These are phyloP conservation scores for Talaromyces sp. DNA, from an alignment of 2,329 filamentous ascomycete genomes.

Conservation along the genomic window DNA sequence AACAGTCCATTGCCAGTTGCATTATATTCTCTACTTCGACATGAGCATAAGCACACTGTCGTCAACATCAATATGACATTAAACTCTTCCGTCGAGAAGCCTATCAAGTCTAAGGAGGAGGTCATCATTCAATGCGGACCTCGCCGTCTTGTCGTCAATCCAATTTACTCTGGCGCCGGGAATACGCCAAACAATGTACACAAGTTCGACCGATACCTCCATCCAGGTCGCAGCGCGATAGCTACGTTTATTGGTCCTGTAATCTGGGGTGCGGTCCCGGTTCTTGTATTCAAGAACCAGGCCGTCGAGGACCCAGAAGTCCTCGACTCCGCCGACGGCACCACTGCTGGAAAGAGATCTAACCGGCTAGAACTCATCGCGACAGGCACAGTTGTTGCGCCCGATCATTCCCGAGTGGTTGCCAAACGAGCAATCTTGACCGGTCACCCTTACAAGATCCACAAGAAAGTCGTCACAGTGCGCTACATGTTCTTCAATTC, in stretches of 20 bases:
- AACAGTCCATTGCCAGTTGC: slow-evolving; percentile 58
- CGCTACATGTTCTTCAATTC: slow-evolving; percentile 99
- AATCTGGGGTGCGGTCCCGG: slow-evolving; percentile 88
- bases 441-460: slow-evolving; percentile 96
- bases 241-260: slow-evolving; percentile 87
- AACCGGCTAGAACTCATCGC: slow-evolving; percentile 67
- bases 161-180: slow-evolving; percentile 83
- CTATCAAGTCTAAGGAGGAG: slow-evolving; percentile 88
- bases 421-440: slow-evolving; percentile 93
- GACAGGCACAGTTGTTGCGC: slow-evolving; percentile 81
- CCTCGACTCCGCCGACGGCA: slow-evolving; percentile 44
- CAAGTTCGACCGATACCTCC: slow-evolving; percentile 89
- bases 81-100: slow-evolving; percentile 68
- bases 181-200: slow-evolving; percentile 94
- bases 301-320: slow-evolving; percentile 36
- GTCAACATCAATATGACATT: slow-evolving; percentile 88
- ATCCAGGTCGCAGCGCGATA: slow-evolving; percentile 84
- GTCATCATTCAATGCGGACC: slow-evolving; percentile 88
- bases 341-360: slow-evolving; percentile 31
- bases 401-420: slow-evolving; percentile 70
- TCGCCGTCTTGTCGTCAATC: slow-evolving; percentile 80
- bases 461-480: slow-evolving; percentile 94
- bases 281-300: slow-evolving; percentile 74
- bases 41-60: slow-evolving; percentile 90
- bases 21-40: slow-evolving; percentile 81